Conservation (phyloP, 257 asterid genomes). For the Scutellaria barbata region DNA sequence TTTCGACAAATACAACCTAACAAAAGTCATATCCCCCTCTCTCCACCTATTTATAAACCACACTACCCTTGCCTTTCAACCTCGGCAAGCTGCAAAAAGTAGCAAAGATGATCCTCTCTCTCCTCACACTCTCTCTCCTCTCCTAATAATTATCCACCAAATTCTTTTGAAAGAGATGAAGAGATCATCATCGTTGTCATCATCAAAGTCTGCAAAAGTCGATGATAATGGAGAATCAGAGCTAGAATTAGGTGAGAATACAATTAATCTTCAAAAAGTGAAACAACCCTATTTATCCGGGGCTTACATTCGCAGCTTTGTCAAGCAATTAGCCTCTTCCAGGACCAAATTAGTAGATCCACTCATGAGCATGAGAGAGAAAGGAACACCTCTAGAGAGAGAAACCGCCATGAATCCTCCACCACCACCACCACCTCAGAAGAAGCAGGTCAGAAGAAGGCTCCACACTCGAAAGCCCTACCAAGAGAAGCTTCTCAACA, state of each 20-base stretch:
- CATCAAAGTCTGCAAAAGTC: conserved; percentile 41
- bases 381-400: conserved; percentile 38
- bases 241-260: no score
- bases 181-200: conserved; percentile 40
- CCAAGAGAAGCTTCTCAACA: conserved; percentile 80
- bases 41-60: conserved; percentile 58
- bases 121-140: conserved; percentile 34
- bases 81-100: conserved; percentile 46
- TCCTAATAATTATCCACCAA: background rate
- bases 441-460: conserved; percentile 78
- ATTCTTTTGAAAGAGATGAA: conserved; percentile 9
- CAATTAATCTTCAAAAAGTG: no score
- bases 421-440: conserved; percentile 22
- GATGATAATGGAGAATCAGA: conserved; percentile 4
- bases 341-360: background rate
- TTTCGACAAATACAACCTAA: no score
- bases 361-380: conserved; percentile 36
- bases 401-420: conserved; percentile 3
- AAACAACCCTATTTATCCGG: conserved; percentile 66
- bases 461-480: conserved; percentile 82
- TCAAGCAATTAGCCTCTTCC: conserved; percentile 65
- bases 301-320: conserved; percentile 85
- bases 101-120: conserved; percentile 37
- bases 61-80: conserved; percentile 42
- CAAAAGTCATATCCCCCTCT: no score